Base-by-base conservation (phyloP, 2,329 filamentous ascomycete genomes). In the Cladosporium sp. region DNA sequence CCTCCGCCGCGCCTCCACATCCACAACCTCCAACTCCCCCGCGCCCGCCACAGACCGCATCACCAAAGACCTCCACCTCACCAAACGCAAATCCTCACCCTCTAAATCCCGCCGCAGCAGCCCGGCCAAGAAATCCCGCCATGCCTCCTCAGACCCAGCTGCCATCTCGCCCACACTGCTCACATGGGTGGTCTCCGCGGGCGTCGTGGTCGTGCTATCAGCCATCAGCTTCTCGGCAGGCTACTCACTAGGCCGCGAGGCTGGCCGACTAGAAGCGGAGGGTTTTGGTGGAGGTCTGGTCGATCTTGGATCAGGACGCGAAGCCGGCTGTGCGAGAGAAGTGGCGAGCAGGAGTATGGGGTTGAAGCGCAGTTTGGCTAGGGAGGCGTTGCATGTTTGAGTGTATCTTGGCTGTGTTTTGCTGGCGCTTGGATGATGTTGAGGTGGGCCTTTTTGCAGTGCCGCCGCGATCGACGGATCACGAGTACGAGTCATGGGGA, bases 181-280 rank as follows among this genome's bases (percentile, higher is more conserved):
- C 69, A 88, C 87, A 0, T 89, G 87, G 87, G 84, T 89, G 5
- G 83, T 89, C 56, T 87, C 85, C 58, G 87, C 87, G 0, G 86
- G 87, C 2, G 86, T 89, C 21, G 85, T 89, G 1, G 85, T 89
- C 2, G 80, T 89, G 0, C 84, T 89, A 64, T 87, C 85, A 18
- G 87, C 87, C 2, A 83, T 89, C 67, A 87, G 86, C 70, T 89
- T 89, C 74, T 85, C 85, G 0, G 87, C 87, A 4, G 87, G 87
- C 1, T 89, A 89, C 70, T 83, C 85, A 16, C 80, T 88, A 16
- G 87, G 87, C 13, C 82, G 82, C 63, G 86, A 89, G 68, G 82
- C 85, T 5, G 86, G 85, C 1, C 79, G 81, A 60, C 77, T 83
- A 2, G 86, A 88, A 71, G 81, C 64, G 11, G 36, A 56, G 5